Conservation (phyloP, 352 stramenopile species). For the Phytophthora hibernalis region DNA sequence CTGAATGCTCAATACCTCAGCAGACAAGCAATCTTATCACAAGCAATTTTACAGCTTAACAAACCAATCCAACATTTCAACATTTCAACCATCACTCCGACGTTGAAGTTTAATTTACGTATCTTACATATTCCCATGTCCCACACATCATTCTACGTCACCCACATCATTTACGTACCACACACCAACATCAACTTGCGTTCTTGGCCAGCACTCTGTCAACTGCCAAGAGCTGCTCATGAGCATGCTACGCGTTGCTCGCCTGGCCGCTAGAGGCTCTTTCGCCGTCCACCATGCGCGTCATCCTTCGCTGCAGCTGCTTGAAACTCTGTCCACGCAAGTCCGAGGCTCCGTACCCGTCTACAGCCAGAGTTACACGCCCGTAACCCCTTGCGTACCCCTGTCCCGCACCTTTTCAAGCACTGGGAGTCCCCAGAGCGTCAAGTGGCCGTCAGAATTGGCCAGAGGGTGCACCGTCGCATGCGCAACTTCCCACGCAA, state of each 20-base stretch:
- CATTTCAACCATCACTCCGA: neutral
- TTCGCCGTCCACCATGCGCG: neutral
- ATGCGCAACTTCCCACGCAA: conserved; percentile 73
- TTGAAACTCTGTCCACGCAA: neutral
- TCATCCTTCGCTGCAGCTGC: conserved; percentile 10
- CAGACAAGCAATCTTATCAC: too few relatives aligned
- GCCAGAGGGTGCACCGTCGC: conserved; percentile 49
- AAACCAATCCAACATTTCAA: too few relatives aligned
- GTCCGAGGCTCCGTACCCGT: neutral
- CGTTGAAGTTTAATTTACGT: neutral
- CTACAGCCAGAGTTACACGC: conserved; percentile 3
- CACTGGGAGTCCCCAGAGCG: neutral
- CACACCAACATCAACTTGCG: neutral
- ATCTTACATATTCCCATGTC: neutral
- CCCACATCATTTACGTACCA: neutral
- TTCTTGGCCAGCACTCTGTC: neutral
- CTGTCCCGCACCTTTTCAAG: conserved; percentile 5
- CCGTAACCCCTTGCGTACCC: conserved; percentile 7
- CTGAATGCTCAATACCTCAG: too few relatives aligned
- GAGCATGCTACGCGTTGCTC: conserved; percentile 22
- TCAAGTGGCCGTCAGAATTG: conserved; percentile 50
- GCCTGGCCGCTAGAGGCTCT: neutral
- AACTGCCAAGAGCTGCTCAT: neutral
- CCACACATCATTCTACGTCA: neutral
- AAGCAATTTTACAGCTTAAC: too few relatives aligned